A percentile compares a stretch with the other conserved stretches of the same genome.
Conservation (phyloP, 2,329 filamentous ascomycete genomes). For the Phyllosticta paracitricarpa region DNA sequence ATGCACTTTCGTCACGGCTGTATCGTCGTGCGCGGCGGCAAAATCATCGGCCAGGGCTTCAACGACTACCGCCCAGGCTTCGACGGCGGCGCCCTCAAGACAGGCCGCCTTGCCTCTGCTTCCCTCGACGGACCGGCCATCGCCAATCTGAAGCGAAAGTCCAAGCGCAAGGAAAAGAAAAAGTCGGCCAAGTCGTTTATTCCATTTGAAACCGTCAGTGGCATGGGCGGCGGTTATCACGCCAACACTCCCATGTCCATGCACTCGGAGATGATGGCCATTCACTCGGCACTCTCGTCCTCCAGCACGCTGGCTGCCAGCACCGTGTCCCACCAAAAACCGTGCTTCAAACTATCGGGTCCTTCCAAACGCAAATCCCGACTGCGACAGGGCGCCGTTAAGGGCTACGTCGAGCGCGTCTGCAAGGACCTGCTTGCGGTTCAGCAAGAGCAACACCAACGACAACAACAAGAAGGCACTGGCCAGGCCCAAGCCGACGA, state of each 20-base stretch:
- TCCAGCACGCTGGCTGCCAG: slow-evolving; percentile 35
- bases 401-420: slow-evolving; percentile 36
- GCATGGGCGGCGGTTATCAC: slow-evolving; percentile 26
- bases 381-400: slow-evolving; percentile 33
- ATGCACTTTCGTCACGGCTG: slow-evolving; percentile 42
- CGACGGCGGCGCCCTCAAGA: slow-evolving; percentile 41
- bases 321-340: slow-evolving; percentile 39
- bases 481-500: slow-evolving; percentile 32
- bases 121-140: slow-evolving; percentile 27
- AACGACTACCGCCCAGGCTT: slow-evolving; percentile 43
- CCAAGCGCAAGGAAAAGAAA: slow-evolving; percentile 17
- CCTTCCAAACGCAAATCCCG: slow-evolving; percentile 39
- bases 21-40: slow-evolving; percentile 43
- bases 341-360: slow-evolving; percentile 40
- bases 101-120: slow-evolving; percentile 30
- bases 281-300: slow-evolving; percentile 39
- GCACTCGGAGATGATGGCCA: slow-evolving; percentile 49
- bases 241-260: slow-evolving; percentile 39
- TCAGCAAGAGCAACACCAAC: background rate
- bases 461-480: slow-evolving; percentile 13
- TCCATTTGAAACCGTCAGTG: slow-evolving; percentile 24
- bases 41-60: slow-evolving; percentile 43
- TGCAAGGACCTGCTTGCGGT: slow-evolving; percentile 16
- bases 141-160: slow-evolving; percentile 29
- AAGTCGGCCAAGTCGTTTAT: slow-evolving; percentile 25